These are phyloP conservation scores for Actinomucor elegans DNA, from an alignment of 371 early-diverging fungal species.

Conservation along the genomic window DNA sequence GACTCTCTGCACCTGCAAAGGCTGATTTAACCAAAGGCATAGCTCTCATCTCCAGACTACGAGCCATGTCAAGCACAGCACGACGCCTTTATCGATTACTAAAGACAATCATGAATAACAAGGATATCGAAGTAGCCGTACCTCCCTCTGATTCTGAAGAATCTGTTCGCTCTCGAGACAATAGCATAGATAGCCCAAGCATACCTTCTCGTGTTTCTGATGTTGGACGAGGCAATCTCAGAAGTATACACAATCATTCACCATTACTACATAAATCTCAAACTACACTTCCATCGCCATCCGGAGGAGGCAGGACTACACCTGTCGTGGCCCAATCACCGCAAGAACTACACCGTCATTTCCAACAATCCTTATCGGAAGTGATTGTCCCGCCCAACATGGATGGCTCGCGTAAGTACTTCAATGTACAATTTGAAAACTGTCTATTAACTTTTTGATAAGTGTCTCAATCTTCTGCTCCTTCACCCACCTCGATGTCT, in stretches of 20 bases:
- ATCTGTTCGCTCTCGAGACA: slow-evolving; percentile 2
- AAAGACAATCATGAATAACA: slow-evolving; percentile 35
- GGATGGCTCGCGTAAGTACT: slow-evolving; percentile 14
- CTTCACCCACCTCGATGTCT: slow-evolving; percentile 29
- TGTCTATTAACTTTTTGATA: not conserved
- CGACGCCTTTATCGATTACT: slow-evolving; percentile 27
- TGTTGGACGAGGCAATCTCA: slow-evolving; percentile 20
- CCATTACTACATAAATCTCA: not conserved
- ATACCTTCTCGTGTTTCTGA: slow-evolving; percentile 21
- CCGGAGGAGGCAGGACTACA: not conserved
- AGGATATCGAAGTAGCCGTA: slow-evolving; percentile 31
- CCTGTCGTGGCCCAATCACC: slow-evolving; percentile 3
- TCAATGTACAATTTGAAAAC: not conserved
- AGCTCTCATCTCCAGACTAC: slow-evolving; percentile 26
- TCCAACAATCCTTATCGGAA: slow-evolving; percentile 16
- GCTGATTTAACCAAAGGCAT: slow-evolving; percentile 36
- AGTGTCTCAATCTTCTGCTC: slow-evolving; percentile 18
- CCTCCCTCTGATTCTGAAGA: slow-evolving; percentile 16
- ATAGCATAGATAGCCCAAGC: not conserved
- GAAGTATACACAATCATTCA: not conserved
- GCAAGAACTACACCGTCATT: slow-evolving; percentile 9
- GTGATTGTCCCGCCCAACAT: slow-evolving; percentile 25
- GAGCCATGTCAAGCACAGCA: slow-evolving; percentile 37
- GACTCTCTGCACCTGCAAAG: slow-evolving; percentile 39
- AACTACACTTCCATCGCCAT: not conserved